Evolutionary conservation across 805 yeast genomes (phyloP).

Genomic region (Metschnikowia gruessii): DNA sequence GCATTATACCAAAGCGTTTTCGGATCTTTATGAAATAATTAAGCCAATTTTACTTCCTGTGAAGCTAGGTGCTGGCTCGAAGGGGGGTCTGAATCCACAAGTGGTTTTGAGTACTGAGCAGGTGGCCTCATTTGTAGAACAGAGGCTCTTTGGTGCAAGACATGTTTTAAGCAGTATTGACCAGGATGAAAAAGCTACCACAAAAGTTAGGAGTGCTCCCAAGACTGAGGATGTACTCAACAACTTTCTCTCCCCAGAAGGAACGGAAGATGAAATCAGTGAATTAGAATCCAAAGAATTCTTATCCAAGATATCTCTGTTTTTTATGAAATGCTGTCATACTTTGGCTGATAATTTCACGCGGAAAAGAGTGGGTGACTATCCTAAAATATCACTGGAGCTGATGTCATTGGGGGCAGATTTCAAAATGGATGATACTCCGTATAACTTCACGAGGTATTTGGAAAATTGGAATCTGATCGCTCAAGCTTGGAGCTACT

Average conservation of each 20-base stretch:
- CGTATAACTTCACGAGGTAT: neutral
- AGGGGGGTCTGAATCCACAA: neutral
- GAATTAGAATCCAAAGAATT: conserved; percentile 7
- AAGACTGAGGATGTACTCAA: neutral
- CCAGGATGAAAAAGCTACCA: neutral
- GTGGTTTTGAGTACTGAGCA: conserved; percentile 10
- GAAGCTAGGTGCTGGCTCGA: conserved; percentile 1
- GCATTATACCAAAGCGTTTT: conserved; percentile 3
- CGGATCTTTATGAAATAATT: conserved; percentile 8
- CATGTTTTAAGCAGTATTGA: neutral
- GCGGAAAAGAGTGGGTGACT: neutral
- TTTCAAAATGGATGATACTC: neutral
- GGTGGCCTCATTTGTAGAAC: conserved; percentile 8
- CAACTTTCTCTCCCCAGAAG: neutral
- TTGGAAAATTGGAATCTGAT: conserved; percentile 11
- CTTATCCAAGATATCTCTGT: conserved; percentile 2
- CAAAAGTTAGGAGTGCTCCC: neutral
- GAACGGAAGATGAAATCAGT: conserved; percentile 1
- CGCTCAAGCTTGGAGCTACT: conserved; percentile 12
- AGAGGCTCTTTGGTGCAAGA: conserved; percentile 3
- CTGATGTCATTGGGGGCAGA: neutral
- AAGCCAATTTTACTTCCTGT: conserved; percentile 13
- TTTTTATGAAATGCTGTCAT: conserved; percentile 12
- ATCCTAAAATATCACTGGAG: neutral
- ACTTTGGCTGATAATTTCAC: neutral